Conservation (phyloP, 2,329 filamentous ascomycete genomes). For the Ophiosphaerella narmari region DNA sequence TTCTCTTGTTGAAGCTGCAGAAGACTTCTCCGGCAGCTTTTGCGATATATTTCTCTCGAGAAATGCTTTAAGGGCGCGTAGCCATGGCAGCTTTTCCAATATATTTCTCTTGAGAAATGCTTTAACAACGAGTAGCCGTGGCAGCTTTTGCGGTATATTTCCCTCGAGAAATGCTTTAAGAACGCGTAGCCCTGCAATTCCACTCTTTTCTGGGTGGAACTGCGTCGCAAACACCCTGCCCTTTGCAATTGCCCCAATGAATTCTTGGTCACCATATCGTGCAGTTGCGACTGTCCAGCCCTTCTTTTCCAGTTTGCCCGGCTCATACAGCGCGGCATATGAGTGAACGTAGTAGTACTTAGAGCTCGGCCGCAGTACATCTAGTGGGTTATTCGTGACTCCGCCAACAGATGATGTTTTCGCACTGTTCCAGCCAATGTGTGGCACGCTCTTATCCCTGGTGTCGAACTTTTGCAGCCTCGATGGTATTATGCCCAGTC, state of each 20-base stretch:
- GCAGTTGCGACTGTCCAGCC: conserved; percentile 95
- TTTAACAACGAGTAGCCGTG: conserved; percentile 78
- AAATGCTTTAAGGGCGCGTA: conserved; percentile 84
- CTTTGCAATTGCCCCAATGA: conserved; percentile 86
- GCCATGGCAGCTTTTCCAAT: too few species aligned
- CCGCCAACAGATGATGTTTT: conserved; percentile 58
- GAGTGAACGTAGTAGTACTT: conserved; percentile 99
- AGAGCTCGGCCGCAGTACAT: conserved; percentile 76
- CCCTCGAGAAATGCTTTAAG: conserved; percentile 86
- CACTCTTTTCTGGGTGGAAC: conserved; percentile 98
- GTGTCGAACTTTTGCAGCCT: conserved; percentile 77
- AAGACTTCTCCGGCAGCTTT: conserved; percentile 52
- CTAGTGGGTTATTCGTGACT: conserved; percentile 63
- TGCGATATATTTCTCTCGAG: conserved; percentile 70
- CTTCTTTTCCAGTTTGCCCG: conserved; percentile 73
- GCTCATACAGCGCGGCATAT: conserved; percentile 78
- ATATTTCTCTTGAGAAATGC: conserved; percentile 85
- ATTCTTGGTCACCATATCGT: conserved; percentile 84
- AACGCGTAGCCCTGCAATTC: conserved; percentile 82
- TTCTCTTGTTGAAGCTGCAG: conserved; percentile 51
- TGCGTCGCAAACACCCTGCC: conserved; percentile 89
- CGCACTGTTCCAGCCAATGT: conserved; percentile 98
- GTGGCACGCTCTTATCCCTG: conserved; percentile 84
- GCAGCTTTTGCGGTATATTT: too few species aligned
- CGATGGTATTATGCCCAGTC: conserved; percentile 75